Evolutionary conservation across 176 grass and related monocot species (phyloP).

Genomic region (Neostapfia colusana): DNA sequence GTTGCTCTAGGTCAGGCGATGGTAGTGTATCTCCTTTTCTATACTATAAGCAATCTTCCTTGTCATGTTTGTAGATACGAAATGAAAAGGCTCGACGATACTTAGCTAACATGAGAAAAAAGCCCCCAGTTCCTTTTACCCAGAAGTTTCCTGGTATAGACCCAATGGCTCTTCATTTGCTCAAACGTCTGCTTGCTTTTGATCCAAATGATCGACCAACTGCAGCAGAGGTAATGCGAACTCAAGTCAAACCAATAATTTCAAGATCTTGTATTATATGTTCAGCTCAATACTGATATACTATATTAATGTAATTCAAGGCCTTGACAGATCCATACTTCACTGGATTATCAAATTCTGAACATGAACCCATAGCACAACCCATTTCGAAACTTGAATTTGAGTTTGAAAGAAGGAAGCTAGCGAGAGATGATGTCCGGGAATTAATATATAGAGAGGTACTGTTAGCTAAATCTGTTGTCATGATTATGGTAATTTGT

Average conservation of each 20-base stretch:
- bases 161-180: conserved; percentile 67
- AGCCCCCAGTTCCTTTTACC: conserved; percentile 54
- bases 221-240: conserved; percentile 62
- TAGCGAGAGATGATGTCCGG: conserved; percentile 83
- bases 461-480: background rate
- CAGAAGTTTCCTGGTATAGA: conserved; percentile 77
- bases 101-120: conserved; percentile 68
- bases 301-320: conserved; percentile 50
- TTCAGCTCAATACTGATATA: conserved; percentile 34
- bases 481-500: background rate
- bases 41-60: background rate
- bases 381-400: conserved; percentile 87
- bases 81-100: conserved; percentile 83
- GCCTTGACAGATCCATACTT: conserved; percentile 82
- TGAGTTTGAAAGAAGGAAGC: conserved; percentile 92
- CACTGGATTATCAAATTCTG: conserved; percentile 63
- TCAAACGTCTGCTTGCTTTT: conserved; percentile 72
- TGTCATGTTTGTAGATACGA: conserved; percentile 54
- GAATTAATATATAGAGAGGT: conserved; percentile 94
- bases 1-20: background rate
- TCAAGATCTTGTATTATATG: conserved; percentile 7
- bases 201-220: conserved; percentile 72
- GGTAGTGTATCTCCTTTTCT: background rate
- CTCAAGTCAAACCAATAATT: conserved; percentile 4
- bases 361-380: conserved; percentile 60